Percentiles rank a stretch among this genome's conserved stretches.
Conservation (phyloP, 2,329 filamentous ascomycete genomes). For the Xylariaceae sp. region DNA sequence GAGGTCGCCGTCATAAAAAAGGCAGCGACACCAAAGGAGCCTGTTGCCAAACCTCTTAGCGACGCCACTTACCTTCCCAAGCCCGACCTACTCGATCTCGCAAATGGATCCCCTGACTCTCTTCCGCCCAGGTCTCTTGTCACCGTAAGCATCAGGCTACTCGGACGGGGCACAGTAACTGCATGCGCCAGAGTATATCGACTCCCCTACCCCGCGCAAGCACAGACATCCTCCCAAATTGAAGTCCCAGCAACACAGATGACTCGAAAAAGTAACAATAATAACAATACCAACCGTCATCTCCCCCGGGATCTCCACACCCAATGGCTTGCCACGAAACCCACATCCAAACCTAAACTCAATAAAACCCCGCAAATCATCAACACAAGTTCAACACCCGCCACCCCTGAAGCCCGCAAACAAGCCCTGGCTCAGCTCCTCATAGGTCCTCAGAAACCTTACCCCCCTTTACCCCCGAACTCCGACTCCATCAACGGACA, state of each 20-base stretch:
- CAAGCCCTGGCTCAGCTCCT: slow-evolving; percentile 45
- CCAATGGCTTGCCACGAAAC: slow-evolving; percentile 62
- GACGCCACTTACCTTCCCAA: slow-evolving; percentile 36
- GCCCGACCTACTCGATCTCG: slow-evolving; percentile 32
- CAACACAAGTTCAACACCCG: slow-evolving; percentile 12
- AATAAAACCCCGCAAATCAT: slow-evolving; percentile 12
- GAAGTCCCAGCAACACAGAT: slow-evolving; percentile 45
- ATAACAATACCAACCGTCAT: not conserved
- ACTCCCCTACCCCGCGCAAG: slow-evolving; percentile 47
- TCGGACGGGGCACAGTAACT: slow-evolving; percentile 63
- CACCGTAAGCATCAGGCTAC: slow-evolving; percentile 61
- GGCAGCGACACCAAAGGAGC: slow-evolving; percentile 1
- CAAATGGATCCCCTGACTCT: slow-evolving; percentile 14
- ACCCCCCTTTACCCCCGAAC: slow-evolving; percentile 34
- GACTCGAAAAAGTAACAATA: slow-evolving; percentile 16
- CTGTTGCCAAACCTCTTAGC: slow-evolving; percentile 21
- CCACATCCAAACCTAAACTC: slow-evolving; percentile 23
- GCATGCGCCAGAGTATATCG: slow-evolving; percentile 80
- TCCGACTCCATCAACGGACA: slow-evolving; percentile 44
- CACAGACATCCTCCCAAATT: slow-evolving; percentile 25
- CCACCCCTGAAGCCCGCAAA: slow-evolving; percentile 35
- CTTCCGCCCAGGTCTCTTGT: slow-evolving; percentile 41
- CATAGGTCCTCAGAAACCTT: slow-evolving; percentile 32
- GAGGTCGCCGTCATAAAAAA: not conserved
- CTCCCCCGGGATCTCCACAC: slow-evolving; percentile 50